Base-by-base conservation (phyloP, 495 filamentous ascomycete genomes). In the Lineolata rhizophorae region DNA sequence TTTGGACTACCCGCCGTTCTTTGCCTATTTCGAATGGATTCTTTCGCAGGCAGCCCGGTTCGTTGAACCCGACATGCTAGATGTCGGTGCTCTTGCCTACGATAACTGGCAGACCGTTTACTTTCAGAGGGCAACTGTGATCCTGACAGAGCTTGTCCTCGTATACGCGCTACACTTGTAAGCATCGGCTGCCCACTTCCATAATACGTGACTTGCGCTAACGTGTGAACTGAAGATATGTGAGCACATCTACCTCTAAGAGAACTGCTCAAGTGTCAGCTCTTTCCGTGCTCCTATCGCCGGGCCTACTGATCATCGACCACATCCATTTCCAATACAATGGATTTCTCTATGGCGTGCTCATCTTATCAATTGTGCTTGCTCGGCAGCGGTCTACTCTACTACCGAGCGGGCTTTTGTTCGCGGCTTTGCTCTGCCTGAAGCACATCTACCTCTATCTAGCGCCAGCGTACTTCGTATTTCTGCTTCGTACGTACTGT, bases 321-420 rank as follows among this genome's bases (percentile, higher is more conserved):
- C 87, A 97, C 49, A 90, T 97, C 39, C 87, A 97, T 50, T 97
- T 97, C 54, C 87, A 97, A 55, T 95, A 97, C 58, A 97, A 97
- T 53, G 87, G 87, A 31, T 83, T 83, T 54, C 65, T 97, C 47
- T 95, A 93, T 45, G 87, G 87, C 11, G 55, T 95, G 20, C 53
- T 97, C 24, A 64, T 94, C 15, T 56, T 83, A 20, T 94, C 85
- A 0, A 59, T 97, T 18, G 76, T 90, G 0, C 51, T 83, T 34
- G 80, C 79, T 2, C 72, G 80, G 22, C 72, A 76, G 32, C 68
- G 65, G 38, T 78, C 78, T 3, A 78, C 74, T 0, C 58, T 84
- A 9, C 69, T 95, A 5, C 52, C 55, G 27, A 83, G 81, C 30
- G 85, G 81, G 1, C 57, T 91, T 3, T 43, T 79, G 1, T 97